Conservation (phyloP, 2,329 filamentous ascomycete species). For the Colletotrichum lindemuthianum region DNA sequence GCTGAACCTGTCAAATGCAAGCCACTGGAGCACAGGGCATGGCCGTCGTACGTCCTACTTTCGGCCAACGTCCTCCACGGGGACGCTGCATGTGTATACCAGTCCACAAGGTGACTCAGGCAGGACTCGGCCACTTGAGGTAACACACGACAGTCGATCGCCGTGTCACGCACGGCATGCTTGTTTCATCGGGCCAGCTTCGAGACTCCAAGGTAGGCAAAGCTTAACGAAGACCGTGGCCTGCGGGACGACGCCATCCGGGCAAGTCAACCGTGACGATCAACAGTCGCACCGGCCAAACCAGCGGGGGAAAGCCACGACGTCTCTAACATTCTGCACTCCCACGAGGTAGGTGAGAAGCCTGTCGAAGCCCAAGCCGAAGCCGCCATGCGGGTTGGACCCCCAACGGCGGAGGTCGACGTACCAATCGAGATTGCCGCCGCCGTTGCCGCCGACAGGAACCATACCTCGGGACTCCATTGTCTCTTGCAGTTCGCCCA, state of each 20-base stretch:
- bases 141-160: constrained; percentile 18
- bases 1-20: constrained; percentile 22
- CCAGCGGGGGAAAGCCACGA: constrained; percentile 86
- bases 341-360: constrained; percentile 86
- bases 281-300: constrained; percentile 70
- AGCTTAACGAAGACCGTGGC: constrained; percentile 48
- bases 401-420: constrained; percentile 88
- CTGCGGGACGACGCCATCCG: constrained; percentile 5
- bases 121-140: neutral
- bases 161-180: constrained; percentile 1
- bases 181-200: constrained; percentile 36
- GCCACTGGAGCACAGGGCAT: constrained; percentile 18
- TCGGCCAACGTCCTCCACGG: neutral
- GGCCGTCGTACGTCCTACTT: neutral
- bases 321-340: constrained; percentile 83
- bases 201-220: constrained; percentile 50
- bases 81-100: constrained; percentile 11
- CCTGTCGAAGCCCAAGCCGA: constrained; percentile 90
- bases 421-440: constrained; percentile 77
- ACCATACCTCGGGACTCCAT: constrained; percentile 77
- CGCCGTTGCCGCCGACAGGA: constrained; percentile 41
- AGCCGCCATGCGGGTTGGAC: constrained; percentile 91
- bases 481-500: constrained; percentile 71
- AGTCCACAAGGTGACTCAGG: constrained; percentile 10
- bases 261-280: constrained; percentile 4